Percentiles rank a stretch among this genome's conserved stretches.
phyloP scores from a whole-genome alignment of 352 stramenopile genomes.

The Saprolegnia parasitica region DNA sequence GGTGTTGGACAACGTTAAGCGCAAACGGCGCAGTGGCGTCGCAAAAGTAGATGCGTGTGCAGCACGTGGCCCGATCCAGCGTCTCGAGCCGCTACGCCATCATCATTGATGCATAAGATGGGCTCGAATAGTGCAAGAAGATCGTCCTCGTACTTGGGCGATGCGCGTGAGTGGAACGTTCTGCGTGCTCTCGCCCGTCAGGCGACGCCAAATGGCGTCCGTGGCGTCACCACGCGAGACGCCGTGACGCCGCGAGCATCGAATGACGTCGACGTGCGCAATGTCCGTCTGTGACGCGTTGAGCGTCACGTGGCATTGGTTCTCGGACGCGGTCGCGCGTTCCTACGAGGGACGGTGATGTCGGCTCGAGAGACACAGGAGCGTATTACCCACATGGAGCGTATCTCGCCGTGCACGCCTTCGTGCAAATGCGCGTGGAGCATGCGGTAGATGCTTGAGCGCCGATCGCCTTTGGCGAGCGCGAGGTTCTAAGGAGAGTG shows the following conservation, averaged over 20 bases:
- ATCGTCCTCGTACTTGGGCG: constrained; percentile 13
- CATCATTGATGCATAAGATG: too few species aligned
- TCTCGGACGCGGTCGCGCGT: background rate
- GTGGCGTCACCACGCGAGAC: background rate
- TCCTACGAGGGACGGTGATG: background rate
- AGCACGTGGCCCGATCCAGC: constrained; percentile 7
- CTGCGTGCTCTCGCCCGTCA: constrained; percentile 27
- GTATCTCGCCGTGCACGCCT: constrained; percentile 1
- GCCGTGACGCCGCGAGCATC: background rate
- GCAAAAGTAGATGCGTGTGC: constrained; percentile 24
- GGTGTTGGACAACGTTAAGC: constrained; percentile 26
- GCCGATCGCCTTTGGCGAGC: background rate
- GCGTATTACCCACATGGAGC: constrained; percentile 18
- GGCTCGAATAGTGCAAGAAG: background rate
- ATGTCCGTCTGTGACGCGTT: constrained; percentile 25
- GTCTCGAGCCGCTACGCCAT: constrained; percentile 21
- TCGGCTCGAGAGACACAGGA: background rate
- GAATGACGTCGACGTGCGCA: constrained; percentile 16
- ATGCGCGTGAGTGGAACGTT: constrained; percentile 10
- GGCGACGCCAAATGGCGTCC: constrained; percentile 21
- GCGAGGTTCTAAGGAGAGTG: background rate
- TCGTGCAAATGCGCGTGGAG: constrained; percentile 9
- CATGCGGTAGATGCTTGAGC: background rate
- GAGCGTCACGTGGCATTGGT: constrained; percentile 23
- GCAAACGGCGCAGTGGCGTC: constrained; percentile 21